These are phyloP conservation scores for Yamadazyma akitaensis DNA, from an alignment of 805 yeast genomes.

Conservation along the genomic window DNA sequence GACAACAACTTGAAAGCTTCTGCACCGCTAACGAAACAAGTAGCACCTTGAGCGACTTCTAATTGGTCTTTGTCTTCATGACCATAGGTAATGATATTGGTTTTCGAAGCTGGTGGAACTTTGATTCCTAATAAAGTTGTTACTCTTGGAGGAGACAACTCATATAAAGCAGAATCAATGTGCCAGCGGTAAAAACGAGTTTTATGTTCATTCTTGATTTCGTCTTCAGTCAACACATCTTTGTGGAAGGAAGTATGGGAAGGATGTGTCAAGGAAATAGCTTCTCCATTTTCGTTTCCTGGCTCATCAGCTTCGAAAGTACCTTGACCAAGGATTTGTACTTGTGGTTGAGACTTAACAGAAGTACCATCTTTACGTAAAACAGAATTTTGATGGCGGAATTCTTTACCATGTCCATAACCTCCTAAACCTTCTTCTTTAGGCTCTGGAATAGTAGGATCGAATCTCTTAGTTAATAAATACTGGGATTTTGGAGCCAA, in stretches of 20 bases:
- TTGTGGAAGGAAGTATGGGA: constrained; percentile 81
- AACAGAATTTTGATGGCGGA: constrained; percentile 52
- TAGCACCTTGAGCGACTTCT: constrained; percentile 78
- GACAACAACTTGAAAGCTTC: constrained; percentile 66
- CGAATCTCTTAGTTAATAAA: constrained; percentile 70
- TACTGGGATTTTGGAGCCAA: constrained; percentile 75
- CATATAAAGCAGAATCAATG: constrained; percentile 86
- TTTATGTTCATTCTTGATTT: constrained; percentile 54
- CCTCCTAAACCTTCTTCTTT: constrained; percentile 42
- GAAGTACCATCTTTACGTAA: constrained; percentile 77
- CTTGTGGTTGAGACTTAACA: constrained; percentile 82
- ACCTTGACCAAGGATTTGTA: constrained; percentile 87
- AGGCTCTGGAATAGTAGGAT: constrained; percentile 55
- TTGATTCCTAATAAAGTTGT: constrained; percentile 81
- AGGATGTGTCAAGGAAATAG: constrained; percentile 71
- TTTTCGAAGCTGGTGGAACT: constrained; percentile 68
- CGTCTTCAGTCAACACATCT: constrained; percentile 56
- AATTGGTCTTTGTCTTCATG: constrained; percentile 54
- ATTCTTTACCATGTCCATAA: constrained; percentile 83
- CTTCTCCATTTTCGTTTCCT: constrained; percentile 62
- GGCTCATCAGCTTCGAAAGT: constrained; percentile 49
- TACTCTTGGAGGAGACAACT: constrained; percentile 78
- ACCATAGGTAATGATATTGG: constrained; percentile 62
- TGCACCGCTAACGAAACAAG: constrained; percentile 85
- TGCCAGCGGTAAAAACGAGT: constrained; percentile 94